These are phyloP conservation scores for Pharus latifolius DNA, from an alignment of 176 grass and related monocot species.

Conservation along the genomic window DNA sequence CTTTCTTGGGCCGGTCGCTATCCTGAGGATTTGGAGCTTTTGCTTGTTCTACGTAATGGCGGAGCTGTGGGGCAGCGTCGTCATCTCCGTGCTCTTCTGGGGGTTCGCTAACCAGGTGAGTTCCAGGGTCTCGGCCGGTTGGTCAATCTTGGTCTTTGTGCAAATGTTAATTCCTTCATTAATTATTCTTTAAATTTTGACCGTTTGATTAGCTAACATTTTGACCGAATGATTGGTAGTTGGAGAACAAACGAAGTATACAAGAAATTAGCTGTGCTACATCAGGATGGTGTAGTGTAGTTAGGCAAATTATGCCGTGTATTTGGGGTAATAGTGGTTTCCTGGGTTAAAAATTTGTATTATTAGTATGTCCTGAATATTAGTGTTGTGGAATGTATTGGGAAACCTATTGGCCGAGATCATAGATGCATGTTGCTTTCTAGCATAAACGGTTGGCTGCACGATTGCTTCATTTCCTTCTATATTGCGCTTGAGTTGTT, in stretches of 20 bases:
- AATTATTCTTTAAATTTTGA: neutral
- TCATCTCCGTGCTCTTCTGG: slow-evolving; percentile 90
- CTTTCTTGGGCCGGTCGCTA: slow-evolving; percentile 63
- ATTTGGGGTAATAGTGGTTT: neutral
- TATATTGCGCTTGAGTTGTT: slow-evolving; percentile 14
- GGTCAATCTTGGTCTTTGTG: neutral
- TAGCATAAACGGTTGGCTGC: neutral
- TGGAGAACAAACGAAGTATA: neutral
- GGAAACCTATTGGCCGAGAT: neutral
- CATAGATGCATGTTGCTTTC: slow-evolving; percentile 14
- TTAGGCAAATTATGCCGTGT: neutral
- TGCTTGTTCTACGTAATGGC: slow-evolving; percentile 96
- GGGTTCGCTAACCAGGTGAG: slow-evolving; percentile 80
- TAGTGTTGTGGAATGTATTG: neutral
- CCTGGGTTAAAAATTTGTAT: neutral
- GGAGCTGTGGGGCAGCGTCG: slow-evolving; percentile 85
- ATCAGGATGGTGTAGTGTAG: neutral
- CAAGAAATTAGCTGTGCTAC: no score
- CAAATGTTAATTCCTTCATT: neutral
- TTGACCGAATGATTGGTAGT: neutral
- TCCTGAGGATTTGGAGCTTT: slow-evolving; percentile 85
- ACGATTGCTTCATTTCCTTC: slow-evolving; percentile 18
- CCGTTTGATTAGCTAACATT: neutral
- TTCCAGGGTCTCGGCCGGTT: neutral
- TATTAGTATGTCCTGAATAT: neutral